These are phyloP conservation scores for Backusella parvicylindrica DNA, from an alignment of 192 early-diverging fungal genomes.

Conservation along the genomic window DNA sequence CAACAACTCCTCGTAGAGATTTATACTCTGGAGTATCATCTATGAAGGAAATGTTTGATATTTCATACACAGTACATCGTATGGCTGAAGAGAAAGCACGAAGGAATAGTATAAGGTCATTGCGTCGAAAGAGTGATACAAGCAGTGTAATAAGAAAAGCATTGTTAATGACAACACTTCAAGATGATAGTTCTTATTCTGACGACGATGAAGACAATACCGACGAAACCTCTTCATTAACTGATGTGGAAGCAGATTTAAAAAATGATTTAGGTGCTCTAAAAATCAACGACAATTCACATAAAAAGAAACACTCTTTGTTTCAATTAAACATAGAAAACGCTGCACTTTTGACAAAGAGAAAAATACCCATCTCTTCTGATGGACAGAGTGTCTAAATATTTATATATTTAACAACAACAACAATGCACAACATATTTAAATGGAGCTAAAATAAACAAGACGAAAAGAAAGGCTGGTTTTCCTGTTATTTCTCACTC, in stretches of 20 bases:
- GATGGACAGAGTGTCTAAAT: background rate
- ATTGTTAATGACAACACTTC: conserved; percentile 1
- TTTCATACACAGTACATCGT: conserved; percentile 70
- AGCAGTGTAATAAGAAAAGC: too few relatives aligned
- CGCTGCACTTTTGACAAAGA: conserved; percentile 14
- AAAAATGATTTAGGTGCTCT: background rate
- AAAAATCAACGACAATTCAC: background rate
- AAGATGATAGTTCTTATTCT: background rate
- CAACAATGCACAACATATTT: too few relatives aligned
- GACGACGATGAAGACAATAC: conserved; percentile 13
- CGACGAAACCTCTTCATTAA: conserved; percentile 6
- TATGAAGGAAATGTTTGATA: conserved; percentile 73
- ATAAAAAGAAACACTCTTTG: background rate
- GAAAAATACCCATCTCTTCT: conserved; percentile 7
- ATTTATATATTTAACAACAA: background rate
- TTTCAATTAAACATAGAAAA: conserved; percentile 29
- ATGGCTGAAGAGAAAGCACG: conserved; percentile 57
- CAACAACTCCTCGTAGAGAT: conserved; percentile 10
- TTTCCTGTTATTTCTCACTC: background rate
- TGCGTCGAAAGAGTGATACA: background rate
- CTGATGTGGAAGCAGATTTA: background rate
- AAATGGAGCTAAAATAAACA: background rate
- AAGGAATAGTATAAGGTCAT: background rate
- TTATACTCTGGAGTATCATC: conserved; percentile 23
- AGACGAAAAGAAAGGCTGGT: background rate